A percentile compares a stretch with the other conserved stretches of the same genome.
Conservation (phyloP, 257 asterid genomes). For the Eustoma russellianum region DNA sequence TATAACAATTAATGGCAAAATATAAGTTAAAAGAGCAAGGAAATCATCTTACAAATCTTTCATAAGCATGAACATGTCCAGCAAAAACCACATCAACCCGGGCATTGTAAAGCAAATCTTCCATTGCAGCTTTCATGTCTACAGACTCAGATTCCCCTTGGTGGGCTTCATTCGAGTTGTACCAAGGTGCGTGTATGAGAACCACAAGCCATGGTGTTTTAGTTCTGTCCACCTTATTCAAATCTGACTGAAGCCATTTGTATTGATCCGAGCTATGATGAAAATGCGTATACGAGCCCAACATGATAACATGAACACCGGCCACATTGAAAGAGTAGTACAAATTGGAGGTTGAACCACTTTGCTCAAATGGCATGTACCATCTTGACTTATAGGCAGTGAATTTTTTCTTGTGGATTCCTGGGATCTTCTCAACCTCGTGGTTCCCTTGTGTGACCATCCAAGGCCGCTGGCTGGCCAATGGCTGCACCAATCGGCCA, state of each 20-base stretch:
- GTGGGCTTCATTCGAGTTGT: conserved; percentile 67
- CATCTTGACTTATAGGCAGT: conserved; percentile 71
- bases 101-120: conserved; percentile 53
- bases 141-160: conserved; percentile 52
- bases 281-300: conserved; percentile 76
- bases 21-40: too few relatives aligned
- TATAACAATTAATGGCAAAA: neutral
- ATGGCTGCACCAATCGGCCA: conserved; percentile 56
- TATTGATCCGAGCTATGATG: conserved; percentile 49
- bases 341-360: conserved; percentile 69
- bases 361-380: conserved; percentile 68
- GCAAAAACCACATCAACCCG: conserved; percentile 64
- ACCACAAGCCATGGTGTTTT: conserved; percentile 72
- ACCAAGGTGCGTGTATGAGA: conserved; percentile 85
- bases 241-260: conserved; percentile 50
- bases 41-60: conserved; percentile 59
- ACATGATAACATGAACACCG: conserved; percentile 70
- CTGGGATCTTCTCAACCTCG: conserved; percentile 49
- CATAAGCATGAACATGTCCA: conserved; percentile 93
- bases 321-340: conserved; percentile 70
- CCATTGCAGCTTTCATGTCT: conserved; percentile 63
- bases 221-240: conserved; percentile 39
- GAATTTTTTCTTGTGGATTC: conserved; percentile 21
- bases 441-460: conserved; percentile 97
- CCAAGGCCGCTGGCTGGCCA: conserved; percentile 74